Base-by-base conservation (phyloP, 2,329 filamentous ascomycete genomes). In the Dactylonectria estremocensis region DNA sequence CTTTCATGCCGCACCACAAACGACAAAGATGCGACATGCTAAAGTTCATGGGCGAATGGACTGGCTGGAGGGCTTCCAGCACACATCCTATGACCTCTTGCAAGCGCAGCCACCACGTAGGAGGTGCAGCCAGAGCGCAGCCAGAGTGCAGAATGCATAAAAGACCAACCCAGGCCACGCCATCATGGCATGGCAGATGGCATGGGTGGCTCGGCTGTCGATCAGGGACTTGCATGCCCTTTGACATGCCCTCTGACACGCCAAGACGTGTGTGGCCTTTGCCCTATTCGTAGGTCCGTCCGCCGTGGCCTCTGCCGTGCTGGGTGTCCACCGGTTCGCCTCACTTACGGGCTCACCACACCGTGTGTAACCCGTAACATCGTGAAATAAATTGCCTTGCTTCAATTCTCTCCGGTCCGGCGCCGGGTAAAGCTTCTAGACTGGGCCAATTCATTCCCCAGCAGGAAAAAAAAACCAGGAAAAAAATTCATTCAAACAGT, bases 171-270 rank as follows among this genome's bases (percentile, higher is more conserved):
- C 28, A 16, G 46, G 22, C 63, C 64, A 67, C 54, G 64, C 59
- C 67, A 59, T 60, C 54, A 67, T 49, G 48, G 56, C 64, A 31
- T 28, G 24, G 24, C 24, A 28, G 24, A 28, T 28, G 58, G 40
- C 40, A 46, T 49, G 46, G 55, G 31, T 56, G 31, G 61, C 59
- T 52, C 37, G 64, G 56, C 55, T 71, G 73, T 69, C 72, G 72
- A 75, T 75, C 72, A 74, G 73, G 72, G 69, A 74, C 72, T 69
- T 64, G 67, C 68, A 61, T 45, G 55, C 48, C 8, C 46, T 43
- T 22, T 63, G 56, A 48, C 68, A 61, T 28, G 24, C 24, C 66
- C 61, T 57, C 46, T 62, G 68, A 67, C 71, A 66, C 64, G 73
- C 69, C 73, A 74, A 75, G 69, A 75, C 60, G 33, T 58, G 53